phyloP scores from a whole-genome alignment of 2,329 filamentous ascomycete genomes.

The Zymoseptoria passerinii region DNA sequence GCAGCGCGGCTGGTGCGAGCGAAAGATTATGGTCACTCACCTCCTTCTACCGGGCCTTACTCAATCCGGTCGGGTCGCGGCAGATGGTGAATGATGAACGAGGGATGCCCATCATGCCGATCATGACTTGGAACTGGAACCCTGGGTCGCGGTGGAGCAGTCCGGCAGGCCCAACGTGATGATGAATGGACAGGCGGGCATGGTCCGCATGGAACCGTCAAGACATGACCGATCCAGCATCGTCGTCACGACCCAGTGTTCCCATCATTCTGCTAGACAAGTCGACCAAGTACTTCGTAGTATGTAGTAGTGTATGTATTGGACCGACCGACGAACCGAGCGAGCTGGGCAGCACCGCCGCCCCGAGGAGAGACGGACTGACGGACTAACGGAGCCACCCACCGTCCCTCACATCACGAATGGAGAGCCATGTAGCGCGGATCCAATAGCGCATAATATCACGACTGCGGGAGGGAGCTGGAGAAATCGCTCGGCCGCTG shows the following conservation, averaged over 20 bases:
- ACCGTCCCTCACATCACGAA: background rate
- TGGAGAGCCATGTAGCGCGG: background rate
- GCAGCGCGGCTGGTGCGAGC: conserved; percentile 1
- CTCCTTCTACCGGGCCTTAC: background rate
- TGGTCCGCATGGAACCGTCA: background rate
- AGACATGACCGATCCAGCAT: background rate
- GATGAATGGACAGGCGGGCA: background rate
- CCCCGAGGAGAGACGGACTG: background rate
- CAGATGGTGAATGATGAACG: background rate
- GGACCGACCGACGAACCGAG: too few relatives aligned
- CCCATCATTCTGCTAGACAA: background rate
- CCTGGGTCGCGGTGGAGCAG: background rate
- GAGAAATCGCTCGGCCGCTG: background rate
- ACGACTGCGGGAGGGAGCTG: background rate
- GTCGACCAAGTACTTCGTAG: background rate
- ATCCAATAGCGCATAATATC: background rate
- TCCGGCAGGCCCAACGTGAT: background rate
- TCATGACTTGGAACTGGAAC: background rate
- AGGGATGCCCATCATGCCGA: background rate
- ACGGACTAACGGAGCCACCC: background rate
- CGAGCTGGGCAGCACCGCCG: background rate
- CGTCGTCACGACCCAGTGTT: background rate
- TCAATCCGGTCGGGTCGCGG: background rate
- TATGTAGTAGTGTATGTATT: background rate
- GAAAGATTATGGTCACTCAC: background rate